phyloP scores from a whole-genome alignment of 441 rosid species.

The Euphorbia celastroides region DNA sequence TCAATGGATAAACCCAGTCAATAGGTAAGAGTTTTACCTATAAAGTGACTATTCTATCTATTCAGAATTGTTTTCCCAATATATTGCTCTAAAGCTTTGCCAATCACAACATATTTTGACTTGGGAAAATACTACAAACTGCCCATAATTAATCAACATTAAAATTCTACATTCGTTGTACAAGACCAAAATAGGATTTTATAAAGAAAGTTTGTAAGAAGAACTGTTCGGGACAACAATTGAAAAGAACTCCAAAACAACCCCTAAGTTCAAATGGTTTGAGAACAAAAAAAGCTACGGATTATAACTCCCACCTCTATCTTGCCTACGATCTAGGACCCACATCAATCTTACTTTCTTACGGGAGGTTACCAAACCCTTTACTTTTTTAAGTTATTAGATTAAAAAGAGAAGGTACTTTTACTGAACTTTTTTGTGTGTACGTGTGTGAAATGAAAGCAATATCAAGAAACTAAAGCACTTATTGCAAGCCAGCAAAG shows the following conservation, averaged over 20 bases:
- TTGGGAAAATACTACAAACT: too few species aligned
- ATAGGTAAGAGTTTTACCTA: not conserved
- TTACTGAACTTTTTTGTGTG: not conserved
- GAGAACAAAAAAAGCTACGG: not conserved
- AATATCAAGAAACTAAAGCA: not conserved
- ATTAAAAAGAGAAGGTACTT: not conserved
- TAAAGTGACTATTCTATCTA: too few species aligned
- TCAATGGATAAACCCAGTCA: not conserved
- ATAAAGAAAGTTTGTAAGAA: too few species aligned
- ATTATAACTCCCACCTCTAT: not conserved
- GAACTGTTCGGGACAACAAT: too few species aligned
- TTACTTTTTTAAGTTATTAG: not conserved
- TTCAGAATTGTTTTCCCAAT: too few species aligned
- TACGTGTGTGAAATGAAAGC: not conserved
- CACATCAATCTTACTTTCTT: constrained; percentile 6
- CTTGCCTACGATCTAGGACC: not conserved
- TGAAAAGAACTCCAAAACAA: not conserved
- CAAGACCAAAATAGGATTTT: too few species aligned
- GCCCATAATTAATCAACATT: too few species aligned
- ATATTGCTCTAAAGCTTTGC: too few species aligned
- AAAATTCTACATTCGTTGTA: too few species aligned
- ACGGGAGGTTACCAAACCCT: constrained; percentile 2
- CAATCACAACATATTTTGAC: too few species aligned
- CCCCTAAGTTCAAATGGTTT: not conserved
- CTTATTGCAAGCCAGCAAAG: not conserved